These are phyloP conservation scores for Candida succiphila DNA, from an alignment of 805 yeast genomes.

Conservation along the genomic window DNA sequence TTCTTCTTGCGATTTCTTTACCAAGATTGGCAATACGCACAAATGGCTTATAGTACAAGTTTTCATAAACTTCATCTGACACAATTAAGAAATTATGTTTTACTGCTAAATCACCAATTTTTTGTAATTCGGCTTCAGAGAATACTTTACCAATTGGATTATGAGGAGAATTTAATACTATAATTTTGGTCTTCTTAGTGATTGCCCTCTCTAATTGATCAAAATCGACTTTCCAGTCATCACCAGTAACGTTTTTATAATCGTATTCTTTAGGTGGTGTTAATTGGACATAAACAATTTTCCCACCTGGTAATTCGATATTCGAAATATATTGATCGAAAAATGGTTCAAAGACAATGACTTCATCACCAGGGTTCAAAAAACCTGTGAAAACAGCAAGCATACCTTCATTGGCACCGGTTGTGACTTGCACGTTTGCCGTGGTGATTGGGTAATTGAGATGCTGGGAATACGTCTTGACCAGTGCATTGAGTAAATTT, in stretches of 20 bases:
- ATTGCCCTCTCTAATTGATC: slow-evolving; percentile 65
- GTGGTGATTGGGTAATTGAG: slow-evolving; percentile 42
- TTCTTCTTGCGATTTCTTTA: slow-evolving; percentile 69
- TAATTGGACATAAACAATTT: slow-evolving; percentile 76
- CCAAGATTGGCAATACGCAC: slow-evolving; percentile 77
- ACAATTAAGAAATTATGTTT: slow-evolving; percentile 74
- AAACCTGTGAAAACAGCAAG: slow-evolving; percentile 77
- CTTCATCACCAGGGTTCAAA: slow-evolving; percentile 84
- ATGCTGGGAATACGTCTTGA: slow-evolving; percentile 60
- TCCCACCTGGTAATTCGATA: slow-evolving; percentile 90
- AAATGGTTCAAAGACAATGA: slow-evolving; percentile 91
- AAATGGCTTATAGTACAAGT: slow-evolving; percentile 67
- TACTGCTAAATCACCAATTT: slow-evolving; percentile 76
- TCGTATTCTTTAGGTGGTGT: slow-evolving; percentile 73
- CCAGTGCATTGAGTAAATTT: slow-evolving; percentile 56
- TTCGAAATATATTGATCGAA: slow-evolving; percentile 95
- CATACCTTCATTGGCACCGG: slow-evolving; percentile 98
- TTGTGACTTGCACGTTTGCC: slow-evolving; percentile 67
- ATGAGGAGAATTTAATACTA: slow-evolving; percentile 89
- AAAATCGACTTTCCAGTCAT: slow-evolving; percentile 84
- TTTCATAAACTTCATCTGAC: slow-evolving; percentile 94
- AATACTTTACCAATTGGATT: slow-evolving; percentile 93
- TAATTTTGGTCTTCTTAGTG: slow-evolving; percentile 67
- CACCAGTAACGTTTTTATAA: slow-evolving; percentile 55
- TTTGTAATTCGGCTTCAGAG: slow-evolving; percentile 59